Evolutionary conservation across 495 filamentous ascomycete genomes (phyloP), one percentile per base, ranked within the genome.

Genomic region (Penicillium paradoxum): DNA sequence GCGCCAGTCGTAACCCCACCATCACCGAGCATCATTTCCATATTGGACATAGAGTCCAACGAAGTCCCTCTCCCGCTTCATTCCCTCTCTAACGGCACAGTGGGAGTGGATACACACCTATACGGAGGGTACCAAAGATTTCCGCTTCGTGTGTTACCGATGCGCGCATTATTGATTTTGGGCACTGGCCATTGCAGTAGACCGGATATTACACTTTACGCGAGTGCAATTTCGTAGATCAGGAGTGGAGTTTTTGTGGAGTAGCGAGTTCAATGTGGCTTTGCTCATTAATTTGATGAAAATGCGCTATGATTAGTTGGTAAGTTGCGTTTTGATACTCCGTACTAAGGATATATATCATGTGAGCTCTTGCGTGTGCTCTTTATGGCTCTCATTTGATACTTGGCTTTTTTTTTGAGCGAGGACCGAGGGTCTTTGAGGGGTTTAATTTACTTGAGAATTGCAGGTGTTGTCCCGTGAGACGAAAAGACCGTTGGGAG

Each of bases 171-270:
- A 37, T 47, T 47, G 32, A 21, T 49, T 49, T 49, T 19, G 34
- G 46, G 46, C 34, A 47, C 43, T 33, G 29, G 9, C 18, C n/a
- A 14, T 38, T 49, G 46, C 46, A 49, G 21, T 29, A 17, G 34
- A 19, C 21, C 36, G n/a, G 22, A 9, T 18, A 27, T 38, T 38
- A 25, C 34, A 49, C 34, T 49, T 49, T 49, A 9, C 27, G 13
- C 21, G 32, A 47, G 22, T 15, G 21, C 33, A 48, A 37, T 48
- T 33, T 49, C 10, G 46, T 39, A 49, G 46, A 49, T 49, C 46
- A 25, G 30, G 13, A 29, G 32, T 36, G 27, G 45, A 36, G 18
- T 49, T 32, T 32, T 6, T 32, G 45, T 48, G 45, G 45, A 49
- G 33, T 21, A 14, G 29, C 6, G 19, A 47, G 45, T 22, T 18